These are phyloP conservation scores for Solanum commersonii DNA, from an alignment of 257 asterid species.

Conservation along the genomic window DNA sequence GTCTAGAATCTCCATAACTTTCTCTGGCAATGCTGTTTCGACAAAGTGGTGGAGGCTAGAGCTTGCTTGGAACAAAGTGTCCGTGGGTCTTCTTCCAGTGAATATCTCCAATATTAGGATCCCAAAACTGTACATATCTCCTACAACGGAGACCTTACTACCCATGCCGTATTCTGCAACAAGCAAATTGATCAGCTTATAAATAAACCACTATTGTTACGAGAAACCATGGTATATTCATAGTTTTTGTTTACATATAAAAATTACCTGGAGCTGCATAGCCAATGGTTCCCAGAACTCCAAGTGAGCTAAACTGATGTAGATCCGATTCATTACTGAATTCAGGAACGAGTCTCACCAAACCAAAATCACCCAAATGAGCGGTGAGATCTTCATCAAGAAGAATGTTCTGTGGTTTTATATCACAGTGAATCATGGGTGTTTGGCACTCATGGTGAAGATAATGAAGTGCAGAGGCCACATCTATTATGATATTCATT, in stretches of 20 bases:
- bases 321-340: neutral
- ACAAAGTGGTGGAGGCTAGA: constrained; percentile 20
- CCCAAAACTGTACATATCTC: neutral
- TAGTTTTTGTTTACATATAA: neutral
- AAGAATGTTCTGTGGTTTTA: constrained; percentile 45
- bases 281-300: constrained; percentile 35
- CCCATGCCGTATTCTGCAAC: constrained; percentile 30
- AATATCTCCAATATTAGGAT: neutral
- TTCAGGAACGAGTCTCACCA: neutral
- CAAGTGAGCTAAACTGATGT: constrained; percentile 25
- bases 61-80: neutral
- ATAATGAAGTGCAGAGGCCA: constrained; percentile 37
- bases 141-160: constrained; percentile 3
- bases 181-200: neutral
- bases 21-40: neutral
- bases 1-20: constrained; percentile 9
- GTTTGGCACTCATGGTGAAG: constrained; percentile 33
- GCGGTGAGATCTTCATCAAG: neutral
- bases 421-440: constrained; percentile 34
- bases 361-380: neutral
- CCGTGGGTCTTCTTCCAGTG: neutral
- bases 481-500: constrained; percentile 25
- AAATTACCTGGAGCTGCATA: constrained; percentile 43
- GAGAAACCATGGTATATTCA: neutral
- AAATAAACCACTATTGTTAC: neutral